Evolutionary conservation across 768 basidiomycete genomes (phyloP), one percentile per base, ranked within the genome.

Genomic region (Cystobasidium onofrii): DNA sequence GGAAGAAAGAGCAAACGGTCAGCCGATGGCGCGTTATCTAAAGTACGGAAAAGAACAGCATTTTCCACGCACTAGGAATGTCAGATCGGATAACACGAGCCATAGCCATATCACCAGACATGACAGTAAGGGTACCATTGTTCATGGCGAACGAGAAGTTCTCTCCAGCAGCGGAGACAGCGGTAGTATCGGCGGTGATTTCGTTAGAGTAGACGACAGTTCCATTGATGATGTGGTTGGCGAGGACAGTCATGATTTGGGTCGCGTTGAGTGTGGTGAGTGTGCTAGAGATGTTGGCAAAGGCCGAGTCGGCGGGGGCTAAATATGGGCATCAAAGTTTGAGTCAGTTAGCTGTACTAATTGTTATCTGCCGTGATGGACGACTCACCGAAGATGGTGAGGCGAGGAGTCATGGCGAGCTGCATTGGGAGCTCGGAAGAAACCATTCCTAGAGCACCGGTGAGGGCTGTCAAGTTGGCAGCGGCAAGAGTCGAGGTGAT

Each of bases 221-320:
- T 31, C 81, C 81, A 77, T 81, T 81, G 77, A 83, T 78, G 67
- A 81, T 80, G 79, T 82, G 82, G 78, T 83, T 83, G 70, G 78
- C 76, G 39, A 82, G 78, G 54, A 83, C 76, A 23, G 77, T 75
- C 7, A 64, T 29, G 57, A 82, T 77, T 43, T 75, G 55, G 12
- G 80, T 78, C 17, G 73, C 25, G 77, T 80, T 82, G 33, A 81
- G 75, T 13, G 74, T 55, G 1, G 76, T 76, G 15, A 82, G 39
- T 4, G 78, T 55, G 4, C 36, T 61, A 9, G 60, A 39, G 57
- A 79, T 75, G 1, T 44, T 31, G 41, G 41, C 69, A 63, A 82
- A 73, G 33, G 81, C 82, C 23, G 78, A 75, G 75, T 82, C 78
- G 73, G 75, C 77, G 18, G 82, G 82, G 17, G 80, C 65, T 67